These are phyloP conservation scores for Ceratocystis diversiconidia DNA, from an alignment of 2,329 filamentous ascomycete species.

Conservation along the genomic window DNA sequence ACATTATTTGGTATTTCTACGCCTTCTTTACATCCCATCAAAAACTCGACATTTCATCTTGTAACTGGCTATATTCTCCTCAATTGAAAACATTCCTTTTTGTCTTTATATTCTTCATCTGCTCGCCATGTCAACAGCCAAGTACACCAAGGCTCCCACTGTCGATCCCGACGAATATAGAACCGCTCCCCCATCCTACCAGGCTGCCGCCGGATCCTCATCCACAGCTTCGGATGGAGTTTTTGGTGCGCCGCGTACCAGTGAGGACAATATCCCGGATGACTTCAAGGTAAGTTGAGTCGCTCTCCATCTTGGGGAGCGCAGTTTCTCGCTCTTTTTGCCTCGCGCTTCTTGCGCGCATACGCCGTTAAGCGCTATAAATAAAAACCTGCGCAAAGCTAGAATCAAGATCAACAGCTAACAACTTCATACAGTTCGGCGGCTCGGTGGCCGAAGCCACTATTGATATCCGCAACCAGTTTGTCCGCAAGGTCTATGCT, in stretches of 20 bases:
- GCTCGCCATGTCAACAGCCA: conserved; percentile 53
- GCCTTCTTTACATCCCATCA: not conserved
- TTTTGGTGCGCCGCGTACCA: conserved; percentile 55
- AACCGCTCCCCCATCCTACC: conserved; percentile 73
- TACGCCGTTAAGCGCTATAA: not conserved
- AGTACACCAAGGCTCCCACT: conserved; percentile 71
- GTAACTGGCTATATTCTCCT: not conserved
- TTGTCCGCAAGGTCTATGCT: conserved; percentile 92
- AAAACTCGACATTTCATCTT: not conserved
- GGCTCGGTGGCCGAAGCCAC: conserved; percentile 87
- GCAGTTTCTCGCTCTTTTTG: not conserved
- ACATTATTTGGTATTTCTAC: not conserved
- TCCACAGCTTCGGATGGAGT: conserved; percentile 40
- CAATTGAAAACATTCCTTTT: not conserved
- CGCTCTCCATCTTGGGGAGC: not conserved
- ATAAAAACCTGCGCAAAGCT: not conserved
- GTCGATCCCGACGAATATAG: conserved; percentile 75
- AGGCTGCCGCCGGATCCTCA: conserved; percentile 34
- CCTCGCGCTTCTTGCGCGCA: not conserved
- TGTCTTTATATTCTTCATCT: not conserved
- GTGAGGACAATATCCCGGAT: conserved; percentile 85
- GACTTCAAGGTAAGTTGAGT: conserved; percentile 66
- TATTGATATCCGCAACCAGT: conserved; percentile 91
- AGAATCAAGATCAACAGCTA: not conserved
- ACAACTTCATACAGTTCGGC: conserved; percentile 51